Percentiles rank a stretch among this genome's conserved stretches.
These are phyloP conservation scores for Salvia miltiorrhiza DNA, from an alignment of 257 asterid species.

Conservation along the genomic window DNA sequence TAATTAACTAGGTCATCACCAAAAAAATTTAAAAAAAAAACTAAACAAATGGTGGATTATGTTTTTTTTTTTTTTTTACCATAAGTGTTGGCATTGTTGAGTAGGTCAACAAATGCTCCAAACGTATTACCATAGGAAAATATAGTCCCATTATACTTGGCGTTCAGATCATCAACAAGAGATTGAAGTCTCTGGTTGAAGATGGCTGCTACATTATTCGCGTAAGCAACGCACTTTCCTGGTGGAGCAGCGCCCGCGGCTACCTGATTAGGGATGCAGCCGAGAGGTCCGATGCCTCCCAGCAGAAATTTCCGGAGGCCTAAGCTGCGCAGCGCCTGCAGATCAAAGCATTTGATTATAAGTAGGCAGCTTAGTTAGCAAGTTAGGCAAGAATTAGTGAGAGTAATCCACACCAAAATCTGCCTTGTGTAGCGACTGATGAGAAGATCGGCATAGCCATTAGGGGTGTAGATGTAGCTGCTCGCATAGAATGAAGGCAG, in stretches of 20 bases:
- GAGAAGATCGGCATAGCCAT: constrained; percentile 58
- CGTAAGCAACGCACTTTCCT: constrained; percentile 47
- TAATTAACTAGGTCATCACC: background rate
- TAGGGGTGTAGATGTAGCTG: constrained; percentile 48
- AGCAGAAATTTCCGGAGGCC: constrained; percentile 60
- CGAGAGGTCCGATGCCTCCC: constrained; percentile 73
- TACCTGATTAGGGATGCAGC: constrained; percentile 78
- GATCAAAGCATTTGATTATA: background rate
- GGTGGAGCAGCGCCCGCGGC: constrained; percentile 35
- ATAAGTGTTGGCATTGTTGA: constrained; percentile 44
- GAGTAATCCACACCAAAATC: constrained; percentile 39
- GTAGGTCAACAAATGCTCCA: constrained; percentile 48
- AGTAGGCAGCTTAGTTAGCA: background rate
- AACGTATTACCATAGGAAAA: constrained; percentile 58
- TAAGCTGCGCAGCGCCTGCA: constrained; percentile 48
- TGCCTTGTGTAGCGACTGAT: constrained; percentile 44
- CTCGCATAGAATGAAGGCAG: constrained; percentile 49
- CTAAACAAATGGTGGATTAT: background rate
- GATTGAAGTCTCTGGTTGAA: constrained; percentile 42
- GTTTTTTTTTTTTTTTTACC: too few species aligned
- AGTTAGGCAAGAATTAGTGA: background rate
- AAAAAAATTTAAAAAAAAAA: too few species aligned
- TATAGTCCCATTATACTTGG: constrained; percentile 33
- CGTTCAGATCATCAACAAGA: constrained; percentile 55
- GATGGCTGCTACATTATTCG: constrained; percentile 40